Percentiles rank a stretch among this genome's conserved stretches.
Evolutionary conservation across 768 basidiomycete species (phyloP).

Genomic region (Boletus coccyginus): DNA sequence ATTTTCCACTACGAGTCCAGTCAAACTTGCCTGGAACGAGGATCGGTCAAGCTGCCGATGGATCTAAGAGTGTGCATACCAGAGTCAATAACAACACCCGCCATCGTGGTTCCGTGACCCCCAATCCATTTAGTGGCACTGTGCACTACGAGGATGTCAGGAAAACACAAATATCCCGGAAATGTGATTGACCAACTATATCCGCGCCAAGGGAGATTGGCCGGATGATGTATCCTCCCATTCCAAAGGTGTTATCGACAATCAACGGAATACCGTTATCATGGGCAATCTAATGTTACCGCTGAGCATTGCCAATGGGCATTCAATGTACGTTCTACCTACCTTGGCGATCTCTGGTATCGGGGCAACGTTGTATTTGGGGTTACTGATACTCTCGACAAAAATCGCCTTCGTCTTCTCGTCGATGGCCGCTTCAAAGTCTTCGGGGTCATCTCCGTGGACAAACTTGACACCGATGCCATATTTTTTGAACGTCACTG

Average conservation of each 20-base stretch:
- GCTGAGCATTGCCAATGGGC: neutral
- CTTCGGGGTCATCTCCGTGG: constrained; percentile 41
- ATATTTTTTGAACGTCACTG: constrained; percentile 54
- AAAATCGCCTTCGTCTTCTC: constrained; percentile 57
- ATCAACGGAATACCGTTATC: constrained; percentile 57
- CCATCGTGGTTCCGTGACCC: constrained; percentile 66
- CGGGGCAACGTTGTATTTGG: constrained; percentile 54
- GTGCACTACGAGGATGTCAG: constrained; percentile 36
- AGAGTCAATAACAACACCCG: constrained; percentile 58
- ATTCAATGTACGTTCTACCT: neutral
- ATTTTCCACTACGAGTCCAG: constrained; percentile 50
- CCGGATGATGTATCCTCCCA: constrained; percentile 53
- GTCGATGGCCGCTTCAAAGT: constrained; percentile 53
- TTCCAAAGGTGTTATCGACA: constrained; percentile 65
- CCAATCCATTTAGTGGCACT: constrained; percentile 69
- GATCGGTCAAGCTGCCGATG: neutral
- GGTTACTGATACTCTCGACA: constrained; percentile 63
- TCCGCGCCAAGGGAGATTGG: constrained; percentile 59
- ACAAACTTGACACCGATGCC: constrained; percentile 58
- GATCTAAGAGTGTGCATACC: constrained; percentile 34
- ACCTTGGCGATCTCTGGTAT: constrained; percentile 57
- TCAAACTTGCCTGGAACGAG: constrained; percentile 49
- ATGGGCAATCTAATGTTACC: constrained; percentile 50
- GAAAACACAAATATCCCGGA: neutral
- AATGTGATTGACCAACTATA: constrained; percentile 39